Percentiles rank a stretch among this genome's conserved stretches.
These are phyloP conservation scores for Whalleya microplaca DNA, from an alignment of 2,329 filamentous ascomycete species.

Conservation along the genomic window DNA sequence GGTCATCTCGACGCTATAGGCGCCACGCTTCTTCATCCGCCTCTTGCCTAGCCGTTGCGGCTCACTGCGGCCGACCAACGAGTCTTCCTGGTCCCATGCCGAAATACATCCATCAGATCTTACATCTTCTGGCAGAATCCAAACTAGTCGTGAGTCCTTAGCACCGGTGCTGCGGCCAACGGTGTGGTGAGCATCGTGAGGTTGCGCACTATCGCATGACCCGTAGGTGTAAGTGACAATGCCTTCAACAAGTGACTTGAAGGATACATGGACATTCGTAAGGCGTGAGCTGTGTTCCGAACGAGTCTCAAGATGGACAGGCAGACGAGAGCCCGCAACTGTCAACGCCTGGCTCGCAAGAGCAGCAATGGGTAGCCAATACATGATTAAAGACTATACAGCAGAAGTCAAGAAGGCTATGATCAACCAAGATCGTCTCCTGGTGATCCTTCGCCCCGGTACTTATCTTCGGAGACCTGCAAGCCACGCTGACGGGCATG, in stretches of 20 bases:
- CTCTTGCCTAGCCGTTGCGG: slow-evolving; percentile 36
- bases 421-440: background rate
- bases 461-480: background rate
- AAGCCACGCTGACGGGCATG: background rate
- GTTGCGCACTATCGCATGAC: slow-evolving; percentile 28
- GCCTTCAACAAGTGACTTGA: slow-evolving; percentile 29
- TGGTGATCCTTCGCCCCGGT: background rate
- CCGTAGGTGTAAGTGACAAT: slow-evolving; percentile 40
- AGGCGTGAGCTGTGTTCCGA: slow-evolving; percentile 39
- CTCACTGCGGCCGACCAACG: slow-evolving; percentile 42
- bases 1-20: slow-evolving; percentile 49
- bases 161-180: slow-evolving; percentile 25
- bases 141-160: slow-evolving; percentile 38
- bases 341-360: slow-evolving; percentile 13
- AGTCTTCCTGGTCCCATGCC: slow-evolving; percentile 40
- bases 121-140: slow-evolving; percentile 38
- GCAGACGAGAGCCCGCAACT: slow-evolving; percentile 17
- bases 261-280: slow-evolving; percentile 39
- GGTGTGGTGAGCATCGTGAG: slow-evolving; percentile 33
- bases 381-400: slow-evolving; percentile 6
- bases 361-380: slow-evolving; percentile 16
- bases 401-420: background rate
- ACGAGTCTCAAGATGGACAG: slow-evolving; percentile 42
- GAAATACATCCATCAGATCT: slow-evolving; percentile 44
- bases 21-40: slow-evolving; percentile 30